Conservation (phyloP, 305 asterid species). For the Solanum aculeatissimum region DNA sequence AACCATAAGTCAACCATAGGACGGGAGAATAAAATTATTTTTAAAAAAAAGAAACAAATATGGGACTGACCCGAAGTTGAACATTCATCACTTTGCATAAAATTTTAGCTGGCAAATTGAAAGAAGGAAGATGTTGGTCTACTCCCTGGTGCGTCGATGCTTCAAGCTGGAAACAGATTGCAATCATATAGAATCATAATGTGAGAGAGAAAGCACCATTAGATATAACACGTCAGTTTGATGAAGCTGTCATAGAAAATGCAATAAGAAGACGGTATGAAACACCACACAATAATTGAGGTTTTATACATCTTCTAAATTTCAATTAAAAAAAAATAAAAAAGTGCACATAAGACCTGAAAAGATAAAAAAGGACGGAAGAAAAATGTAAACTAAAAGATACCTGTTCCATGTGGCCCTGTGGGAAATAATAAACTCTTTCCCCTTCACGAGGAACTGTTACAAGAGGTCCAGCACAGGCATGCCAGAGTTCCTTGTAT, state of each 20-base stretch:
- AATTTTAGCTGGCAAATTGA: constrained; percentile 64
- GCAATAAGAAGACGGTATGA: background rate
- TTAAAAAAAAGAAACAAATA: background rate
- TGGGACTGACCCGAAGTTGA: constrained; percentile 44
- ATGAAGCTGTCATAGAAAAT: background rate
- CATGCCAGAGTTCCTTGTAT: constrained; percentile 82
- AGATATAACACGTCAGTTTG: background rate
- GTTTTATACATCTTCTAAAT: background rate
- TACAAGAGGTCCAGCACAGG: constrained; percentile 97
- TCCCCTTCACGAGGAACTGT: constrained; percentile 80
- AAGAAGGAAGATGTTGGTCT: constrained; percentile 67
- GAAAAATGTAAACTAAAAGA: background rate
- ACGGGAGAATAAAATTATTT: constrained; percentile 7
- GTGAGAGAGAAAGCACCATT: background rate
- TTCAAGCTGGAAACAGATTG: constrained; percentile 41
- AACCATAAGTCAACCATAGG: constrained; percentile 16
- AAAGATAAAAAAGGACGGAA: background rate
- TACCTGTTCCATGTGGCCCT: constrained; percentile 99
- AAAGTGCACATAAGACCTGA: background rate
- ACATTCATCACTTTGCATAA: constrained; percentile 77
- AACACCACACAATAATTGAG: background rate
- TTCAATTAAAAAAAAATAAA: background rate
- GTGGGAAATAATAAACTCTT: constrained; percentile 87
- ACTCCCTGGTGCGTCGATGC: constrained; percentile 67
- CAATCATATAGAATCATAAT: background rate